Evolutionary conservation across 306 rosid species (phyloP).

Genomic region (Vicia sativa): DNA sequence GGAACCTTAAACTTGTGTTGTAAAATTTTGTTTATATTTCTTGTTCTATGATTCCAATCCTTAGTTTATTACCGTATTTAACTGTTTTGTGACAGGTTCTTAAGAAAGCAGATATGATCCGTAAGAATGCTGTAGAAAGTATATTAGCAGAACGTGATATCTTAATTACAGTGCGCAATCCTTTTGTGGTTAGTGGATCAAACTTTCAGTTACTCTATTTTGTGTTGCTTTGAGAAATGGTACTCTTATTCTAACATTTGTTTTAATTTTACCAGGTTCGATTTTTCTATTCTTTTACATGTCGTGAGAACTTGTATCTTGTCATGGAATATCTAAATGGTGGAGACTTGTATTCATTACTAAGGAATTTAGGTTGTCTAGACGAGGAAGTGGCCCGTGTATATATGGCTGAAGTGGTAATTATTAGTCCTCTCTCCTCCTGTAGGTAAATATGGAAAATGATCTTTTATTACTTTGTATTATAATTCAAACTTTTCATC

Average conservation of each 20-base stretch:
- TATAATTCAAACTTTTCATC: conserved; percentile 17
- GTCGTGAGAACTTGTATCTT: conserved; percentile 92
- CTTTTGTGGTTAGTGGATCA: conserved; percentile 95
- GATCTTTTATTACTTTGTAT: conserved; percentile 13
- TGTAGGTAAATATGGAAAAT: conserved; percentile 18
- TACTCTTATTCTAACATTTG: conserved; percentile 39
- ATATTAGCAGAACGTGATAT: conserved; percentile 98
- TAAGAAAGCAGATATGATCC: conserved; percentile 97
- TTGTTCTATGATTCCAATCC: conserved; percentile 20
- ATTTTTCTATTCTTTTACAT: conserved; percentile 97
- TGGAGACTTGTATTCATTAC: conserved; percentile 93
- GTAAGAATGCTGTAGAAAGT: conserved; percentile 99
- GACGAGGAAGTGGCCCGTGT: conserved; percentile 95
- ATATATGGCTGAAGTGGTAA: conserved; percentile 98
- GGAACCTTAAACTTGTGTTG: conserved; percentile 4
- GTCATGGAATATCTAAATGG: conserved; percentile 99
- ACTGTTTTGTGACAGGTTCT: conserved; percentile 67
- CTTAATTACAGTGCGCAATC: conserved; percentile 97
- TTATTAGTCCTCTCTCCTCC: conserved; percentile 26
- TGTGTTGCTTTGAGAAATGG: conserved; percentile 30
- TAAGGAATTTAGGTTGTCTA: conserved; percentile 96
- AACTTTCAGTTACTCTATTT: conserved; percentile 35
- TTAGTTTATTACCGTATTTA: conserved; percentile 26
- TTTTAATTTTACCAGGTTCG: conserved; percentile 74
- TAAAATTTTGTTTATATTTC: conserved; percentile 17